Percentiles rank a stretch among this genome's conserved stretches.
Conservation (phyloP, 371 early-diverging fungal genomes). For the Mortierella sp. region DNA sequence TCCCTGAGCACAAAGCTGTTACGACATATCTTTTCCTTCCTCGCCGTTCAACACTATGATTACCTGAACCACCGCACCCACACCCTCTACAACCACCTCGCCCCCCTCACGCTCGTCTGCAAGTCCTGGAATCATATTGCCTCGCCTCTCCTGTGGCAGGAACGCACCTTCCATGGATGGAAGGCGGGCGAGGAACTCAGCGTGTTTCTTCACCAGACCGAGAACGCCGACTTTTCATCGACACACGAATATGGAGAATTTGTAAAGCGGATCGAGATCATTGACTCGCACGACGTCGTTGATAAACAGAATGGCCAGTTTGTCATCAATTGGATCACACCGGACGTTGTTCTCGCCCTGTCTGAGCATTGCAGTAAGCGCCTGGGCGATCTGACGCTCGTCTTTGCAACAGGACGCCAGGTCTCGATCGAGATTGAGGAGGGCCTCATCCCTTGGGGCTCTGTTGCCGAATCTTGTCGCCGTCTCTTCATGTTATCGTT, state of each 20-base stretch:
- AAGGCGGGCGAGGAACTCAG: constrained; percentile 52
- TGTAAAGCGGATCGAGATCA: constrained; percentile 53
- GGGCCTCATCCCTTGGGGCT: constrained; percentile 50
- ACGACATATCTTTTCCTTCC: constrained; percentile 50
- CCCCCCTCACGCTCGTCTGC: constrained; percentile 44
- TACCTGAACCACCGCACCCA: constrained; percentile 54
- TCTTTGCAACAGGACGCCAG: constrained; percentile 52
- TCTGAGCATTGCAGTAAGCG: constrained; percentile 53
- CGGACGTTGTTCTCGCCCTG: constrained; percentile 50
- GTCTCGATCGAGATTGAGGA: constrained; percentile 45
- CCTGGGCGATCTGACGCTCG: constrained; percentile 42
- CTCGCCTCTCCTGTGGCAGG: constrained; percentile 53
- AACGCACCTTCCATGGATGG: constrained; percentile 55
- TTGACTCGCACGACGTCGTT: constrained; percentile 54
- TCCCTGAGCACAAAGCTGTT: constrained; percentile 39
- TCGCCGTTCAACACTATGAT: constrained; percentile 50
- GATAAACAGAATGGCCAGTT: constrained; percentile 55
- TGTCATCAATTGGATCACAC: constrained; percentile 56
- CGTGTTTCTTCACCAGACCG: constrained; percentile 39
- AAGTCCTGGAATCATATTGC: constrained; percentile 48
- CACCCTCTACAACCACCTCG: constrained; percentile 45
- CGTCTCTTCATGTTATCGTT: constrained; percentile 48
- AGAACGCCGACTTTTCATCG: constrained; percentile 54
- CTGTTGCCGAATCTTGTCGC: constrained; percentile 52
- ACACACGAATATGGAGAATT: constrained; percentile 56